Evolutionary conservation across 148 eudicot genomes (phyloP).

Genomic region (Polygonum aviculare): DNA sequence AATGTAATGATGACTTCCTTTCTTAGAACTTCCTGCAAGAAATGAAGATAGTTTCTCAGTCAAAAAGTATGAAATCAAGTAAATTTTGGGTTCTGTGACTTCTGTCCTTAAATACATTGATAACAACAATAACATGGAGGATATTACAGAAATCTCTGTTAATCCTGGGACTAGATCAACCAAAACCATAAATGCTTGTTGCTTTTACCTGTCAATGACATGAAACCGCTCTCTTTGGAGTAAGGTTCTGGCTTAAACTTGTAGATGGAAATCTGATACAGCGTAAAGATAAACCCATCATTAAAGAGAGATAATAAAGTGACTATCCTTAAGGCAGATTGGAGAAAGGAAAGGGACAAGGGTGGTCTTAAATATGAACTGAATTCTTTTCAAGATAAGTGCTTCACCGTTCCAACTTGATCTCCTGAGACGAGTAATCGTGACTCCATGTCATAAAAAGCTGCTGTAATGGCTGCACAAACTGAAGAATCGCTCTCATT

Average conservation of each 20-base stretch:
- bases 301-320: background rate
- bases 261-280: slow-evolving; percentile 56
- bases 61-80: background rate
- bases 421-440: slow-evolving; percentile 73
- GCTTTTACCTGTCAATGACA: slow-evolving; percentile 52
- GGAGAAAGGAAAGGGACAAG: too few relatives aligned
- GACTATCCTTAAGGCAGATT: background rate
- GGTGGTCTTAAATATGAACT: background rate
- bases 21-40: slow-evolving; percentile 64
- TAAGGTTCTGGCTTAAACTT: slow-evolving; percentile 69
- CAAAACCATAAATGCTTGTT: background rate
- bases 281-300: slow-evolving; percentile 1
- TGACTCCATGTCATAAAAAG: slow-evolving; percentile 35
- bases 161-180: background rate
- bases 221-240: slow-evolving; percentile 37
- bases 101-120: background rate
- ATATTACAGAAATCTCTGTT: background rate
- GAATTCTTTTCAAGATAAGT: background rate
- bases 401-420: slow-evolving; percentile 73
- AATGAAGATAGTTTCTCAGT: background rate
- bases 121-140: background rate
- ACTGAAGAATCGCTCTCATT: slow-evolving; percentile 54
- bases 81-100: background rate
- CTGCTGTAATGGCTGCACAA: slow-evolving; percentile 57
- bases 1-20: slow-evolving; percentile 64